These are phyloP conservation scores for Diaporthe citri DNA, from an alignment of 2,329 filamentous ascomycete genomes.

Conservation along the genomic window DNA sequence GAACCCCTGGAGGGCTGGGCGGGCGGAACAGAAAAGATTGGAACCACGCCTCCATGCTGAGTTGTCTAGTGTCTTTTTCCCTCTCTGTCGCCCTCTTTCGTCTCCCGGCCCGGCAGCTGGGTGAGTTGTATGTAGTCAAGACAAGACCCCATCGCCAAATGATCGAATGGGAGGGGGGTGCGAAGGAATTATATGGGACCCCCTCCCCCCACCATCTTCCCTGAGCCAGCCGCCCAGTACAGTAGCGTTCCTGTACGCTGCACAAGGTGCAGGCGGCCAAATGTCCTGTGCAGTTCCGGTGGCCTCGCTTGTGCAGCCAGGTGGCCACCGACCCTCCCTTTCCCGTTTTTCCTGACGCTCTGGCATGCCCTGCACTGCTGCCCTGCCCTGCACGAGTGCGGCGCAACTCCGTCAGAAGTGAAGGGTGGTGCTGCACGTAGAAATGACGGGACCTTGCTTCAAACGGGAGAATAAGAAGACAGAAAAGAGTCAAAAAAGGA, in stretches of 20 bases:
- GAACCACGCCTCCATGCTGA: slow-evolving; percentile 37
- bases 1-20: slow-evolving; percentile 31
- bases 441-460: slow-evolving; percentile 27
- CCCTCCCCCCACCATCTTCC: background rate
- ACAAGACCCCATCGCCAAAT: slow-evolving; percentile 24
- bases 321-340: slow-evolving; percentile 27
- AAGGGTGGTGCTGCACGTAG: slow-evolving; percentile 1
- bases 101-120: slow-evolving; percentile 30
- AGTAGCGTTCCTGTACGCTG: slow-evolving; percentile 40
- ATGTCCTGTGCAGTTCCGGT: slow-evolving; percentile 39
- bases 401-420: slow-evolving; percentile 14
- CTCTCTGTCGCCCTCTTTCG: background rate
- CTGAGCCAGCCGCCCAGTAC: slow-evolving; percentile 35
- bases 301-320: slow-evolving; percentile 40
- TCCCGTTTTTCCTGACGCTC: slow-evolving; percentile 12
- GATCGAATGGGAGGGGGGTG: slow-evolving; percentile 36
- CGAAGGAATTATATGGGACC: slow-evolving; percentile 32
- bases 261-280: slow-evolving; percentile 40
- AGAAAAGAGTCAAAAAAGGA: background rate
- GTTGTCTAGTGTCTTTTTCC: slow-evolving; percentile 35
- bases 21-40: slow-evolving; percentile 31
- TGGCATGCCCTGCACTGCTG: background rate
- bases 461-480: slow-evolving; percentile 17
- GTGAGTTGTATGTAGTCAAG: slow-evolving; percentile 29
- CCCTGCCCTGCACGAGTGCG: slow-evolving; percentile 28